Percentiles rank a stretch among this genome's conserved stretches.
Evolutionary conservation across 495 filamentous ascomycete genomes (phyloP).

Genomic region (Darksidea phi): DNA sequence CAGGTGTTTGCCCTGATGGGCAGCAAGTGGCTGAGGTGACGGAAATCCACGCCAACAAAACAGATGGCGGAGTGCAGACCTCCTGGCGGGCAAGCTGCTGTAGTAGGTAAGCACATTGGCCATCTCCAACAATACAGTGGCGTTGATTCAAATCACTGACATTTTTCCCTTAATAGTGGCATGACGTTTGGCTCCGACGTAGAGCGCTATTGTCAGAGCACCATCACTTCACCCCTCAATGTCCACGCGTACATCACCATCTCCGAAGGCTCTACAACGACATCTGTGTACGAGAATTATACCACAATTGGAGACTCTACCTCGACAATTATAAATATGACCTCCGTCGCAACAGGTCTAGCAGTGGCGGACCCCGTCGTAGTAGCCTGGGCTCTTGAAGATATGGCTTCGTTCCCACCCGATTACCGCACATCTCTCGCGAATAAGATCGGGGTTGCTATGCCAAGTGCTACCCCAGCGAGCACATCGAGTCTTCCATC

Average conservation of each 20-base stretch:
- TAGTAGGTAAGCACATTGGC: neutral
- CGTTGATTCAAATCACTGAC: no score
- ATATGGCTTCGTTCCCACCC: neutral
- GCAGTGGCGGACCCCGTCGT: neutral
- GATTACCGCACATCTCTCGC: neutral
- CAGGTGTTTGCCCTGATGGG: neutral
- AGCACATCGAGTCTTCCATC: neutral
- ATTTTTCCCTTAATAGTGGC: neutral
- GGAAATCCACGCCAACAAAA: neutral
- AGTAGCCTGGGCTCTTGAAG: neutral
- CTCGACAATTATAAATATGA: neutral
- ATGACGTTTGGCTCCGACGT: neutral
- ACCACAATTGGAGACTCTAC: neutral
- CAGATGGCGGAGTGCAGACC: neutral
- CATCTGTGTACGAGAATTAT: neutral
- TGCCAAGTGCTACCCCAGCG: neutral
- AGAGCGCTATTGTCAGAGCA: neutral
- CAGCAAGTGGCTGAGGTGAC: neutral
- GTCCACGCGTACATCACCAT: neutral
- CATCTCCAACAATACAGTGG: no score
- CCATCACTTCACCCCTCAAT: neutral
- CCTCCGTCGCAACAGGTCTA: neutral
- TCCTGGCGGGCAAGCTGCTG: neutral
- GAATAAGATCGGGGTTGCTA: neutral
- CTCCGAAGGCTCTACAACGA: neutral